phyloP scores from a whole-genome alignment of 2,329 filamentous ascomycete species.

The Penicillium sp. region DNA sequence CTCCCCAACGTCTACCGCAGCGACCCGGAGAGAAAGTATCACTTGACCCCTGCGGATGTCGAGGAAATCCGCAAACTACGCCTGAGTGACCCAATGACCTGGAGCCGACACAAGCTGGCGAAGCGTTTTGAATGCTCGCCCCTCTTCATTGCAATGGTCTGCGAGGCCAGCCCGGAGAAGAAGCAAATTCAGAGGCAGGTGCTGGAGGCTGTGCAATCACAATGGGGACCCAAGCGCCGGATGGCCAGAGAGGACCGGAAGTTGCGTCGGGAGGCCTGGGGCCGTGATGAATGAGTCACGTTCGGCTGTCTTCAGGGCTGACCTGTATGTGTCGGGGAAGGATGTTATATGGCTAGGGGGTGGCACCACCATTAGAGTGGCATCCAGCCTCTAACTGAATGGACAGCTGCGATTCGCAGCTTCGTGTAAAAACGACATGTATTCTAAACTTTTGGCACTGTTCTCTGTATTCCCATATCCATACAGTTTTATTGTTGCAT shows the following conservation, averaged over 20 bases:
- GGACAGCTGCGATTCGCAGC: slow-evolving; percentile 1
- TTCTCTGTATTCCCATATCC: slow-evolving; percentile 19
- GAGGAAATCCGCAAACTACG: slow-evolving; percentile 62
- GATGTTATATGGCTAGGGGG: background rate
- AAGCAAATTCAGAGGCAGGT: slow-evolving; percentile 50
- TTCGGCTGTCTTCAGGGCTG: background rate
- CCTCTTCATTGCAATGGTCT: slow-evolving; percentile 64
- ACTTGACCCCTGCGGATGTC: slow-evolving; percentile 59
- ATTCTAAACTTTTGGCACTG: slow-evolving; percentile 27
- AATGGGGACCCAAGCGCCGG: slow-evolving; percentile 62
- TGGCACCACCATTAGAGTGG: background rate
- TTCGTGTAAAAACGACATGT: slow-evolving; percentile 26
- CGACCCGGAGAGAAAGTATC: slow-evolving; percentile 61
- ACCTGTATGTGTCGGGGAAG: background rate
- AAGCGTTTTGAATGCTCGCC: slow-evolving; percentile 65
- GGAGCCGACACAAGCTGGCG: slow-evolving; percentile 62
- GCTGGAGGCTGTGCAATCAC: slow-evolving; percentile 57
- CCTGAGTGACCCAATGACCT: slow-evolving; percentile 57
- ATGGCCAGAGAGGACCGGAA: slow-evolving; percentile 63
- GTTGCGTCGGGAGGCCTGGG: slow-evolving; percentile 63
- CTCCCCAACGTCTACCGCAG: slow-evolving; percentile 55
- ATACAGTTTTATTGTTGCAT: slow-evolving; percentile 9
- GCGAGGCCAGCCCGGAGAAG: slow-evolving; percentile 54
- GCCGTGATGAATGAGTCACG: slow-evolving; percentile 52
- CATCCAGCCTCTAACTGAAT: background rate